phyloP scores from a whole-genome alignment of 2,329 filamentous ascomycete species.

The Neopestalotiopsis clavispora region DNA sequence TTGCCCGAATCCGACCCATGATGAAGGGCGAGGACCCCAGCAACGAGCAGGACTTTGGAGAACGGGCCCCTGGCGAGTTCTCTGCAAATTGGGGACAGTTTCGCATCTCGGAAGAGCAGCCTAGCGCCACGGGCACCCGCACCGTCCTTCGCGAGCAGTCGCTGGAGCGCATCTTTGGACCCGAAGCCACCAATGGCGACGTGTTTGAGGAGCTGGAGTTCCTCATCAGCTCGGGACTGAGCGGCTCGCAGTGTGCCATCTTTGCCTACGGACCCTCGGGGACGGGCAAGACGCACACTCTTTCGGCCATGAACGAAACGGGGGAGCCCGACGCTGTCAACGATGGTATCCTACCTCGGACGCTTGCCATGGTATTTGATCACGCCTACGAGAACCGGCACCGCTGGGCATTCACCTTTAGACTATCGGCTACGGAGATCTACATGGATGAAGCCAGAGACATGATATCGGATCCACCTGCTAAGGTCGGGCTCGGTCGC shows the following conservation, averaged over 20 bases:
- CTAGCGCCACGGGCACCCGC: not conserved
- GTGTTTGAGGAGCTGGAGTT: constrained; percentile 9
- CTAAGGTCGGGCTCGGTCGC: not conserved
- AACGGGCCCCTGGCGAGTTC: not conserved
- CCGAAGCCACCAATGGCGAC: not conserved
- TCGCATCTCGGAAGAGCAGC: not conserved
- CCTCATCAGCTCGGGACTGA: not conserved
- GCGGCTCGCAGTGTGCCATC: not conserved
- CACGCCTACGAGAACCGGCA: not conserved
- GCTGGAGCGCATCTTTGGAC: constrained; percentile 11
- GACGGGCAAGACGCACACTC: constrained; percentile 1
- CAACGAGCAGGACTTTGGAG: not conserved
- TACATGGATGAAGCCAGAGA: constrained; percentile 1
- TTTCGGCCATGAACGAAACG: not conserved
- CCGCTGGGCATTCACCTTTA: not conserved
- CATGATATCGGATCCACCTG: not conserved
- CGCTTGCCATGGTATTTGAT: not conserved
- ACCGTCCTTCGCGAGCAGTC: not conserved
- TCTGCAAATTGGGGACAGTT: not conserved
- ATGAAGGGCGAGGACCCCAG: not conserved
- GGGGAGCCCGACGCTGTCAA: not conserved
- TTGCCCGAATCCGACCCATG: not conserved
- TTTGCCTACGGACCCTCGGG: constrained; percentile 7
- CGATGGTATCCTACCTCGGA: not conserved
- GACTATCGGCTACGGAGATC: not conserved